These are phyloP conservation scores for Cenococcum geophilum DNA, from an alignment of 495 filamentous ascomycete genomes.

Conservation along the genomic window DNA sequence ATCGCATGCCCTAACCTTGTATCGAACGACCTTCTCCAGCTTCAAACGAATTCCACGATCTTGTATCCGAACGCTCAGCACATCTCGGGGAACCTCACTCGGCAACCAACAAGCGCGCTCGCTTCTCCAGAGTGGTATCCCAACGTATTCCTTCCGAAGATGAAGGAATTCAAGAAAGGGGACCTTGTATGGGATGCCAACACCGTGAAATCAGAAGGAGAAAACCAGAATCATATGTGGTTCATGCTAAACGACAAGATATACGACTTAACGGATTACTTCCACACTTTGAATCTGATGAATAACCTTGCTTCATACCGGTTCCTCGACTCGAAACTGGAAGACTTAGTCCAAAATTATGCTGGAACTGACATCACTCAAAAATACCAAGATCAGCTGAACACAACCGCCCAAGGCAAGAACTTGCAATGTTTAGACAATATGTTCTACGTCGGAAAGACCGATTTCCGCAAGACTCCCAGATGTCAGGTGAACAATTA, in stretches of 20 bases:
- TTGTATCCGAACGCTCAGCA: conserved; percentile 52
- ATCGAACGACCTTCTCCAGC: conserved; percentile 43
- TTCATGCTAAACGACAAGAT: conserved; percentile 66
- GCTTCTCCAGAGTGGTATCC: conserved; percentile 68
- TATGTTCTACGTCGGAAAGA: conserved; percentile 72
- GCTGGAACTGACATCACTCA: conserved; percentile 71
- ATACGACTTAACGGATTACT: conserved; percentile 90
- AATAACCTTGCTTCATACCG: conserved; percentile 49
- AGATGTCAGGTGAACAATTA: conserved; percentile 87
- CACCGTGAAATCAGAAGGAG: conserved; percentile 56
- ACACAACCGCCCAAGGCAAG: conserved; percentile 45
- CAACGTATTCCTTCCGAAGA: conserved; percentile 65
- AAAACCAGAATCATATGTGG: conserved; percentile 66
- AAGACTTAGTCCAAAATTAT: conserved; percentile 61
- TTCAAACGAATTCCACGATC: conserved; percentile 60
- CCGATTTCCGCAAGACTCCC: conserved; percentile 73
- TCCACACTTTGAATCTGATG: conserved; percentile 55
- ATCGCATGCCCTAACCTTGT: conserved; percentile 65
- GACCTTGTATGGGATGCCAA: conserved; percentile 61
- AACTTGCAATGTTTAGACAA: conserved; percentile 75
- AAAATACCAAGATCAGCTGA: conserved; percentile 49
- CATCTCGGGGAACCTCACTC: conserved; percentile 54
- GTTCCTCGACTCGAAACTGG: conserved; percentile 62
- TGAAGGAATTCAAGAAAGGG: conserved; percentile 81
- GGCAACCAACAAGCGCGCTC: conserved; percentile 51